A percentile compares a stretch with the other conserved stretches of the same genome.
phyloP scores from a whole-genome alignment of 2,329 filamentous ascomycete species.

The Chrysoporthe deuterocubensis region DNA sequence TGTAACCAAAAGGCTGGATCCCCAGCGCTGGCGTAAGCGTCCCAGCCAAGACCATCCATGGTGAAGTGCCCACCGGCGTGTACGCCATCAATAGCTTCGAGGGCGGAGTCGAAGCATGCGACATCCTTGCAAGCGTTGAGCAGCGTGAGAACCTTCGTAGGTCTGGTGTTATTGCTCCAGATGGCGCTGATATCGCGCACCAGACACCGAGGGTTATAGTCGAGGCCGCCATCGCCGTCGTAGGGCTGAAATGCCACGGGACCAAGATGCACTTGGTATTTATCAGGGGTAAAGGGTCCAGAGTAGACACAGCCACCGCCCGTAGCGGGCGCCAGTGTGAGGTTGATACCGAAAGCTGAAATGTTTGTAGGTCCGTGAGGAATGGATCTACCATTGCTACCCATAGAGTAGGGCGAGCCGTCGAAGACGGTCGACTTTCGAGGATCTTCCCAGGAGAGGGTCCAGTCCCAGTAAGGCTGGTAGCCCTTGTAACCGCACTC shows the following conservation, averaged over 20 bases:
- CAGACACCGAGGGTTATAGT: conserved; percentile 22
- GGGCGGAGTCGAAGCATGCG: conserved; percentile 17
- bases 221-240: conserved; percentile 28
- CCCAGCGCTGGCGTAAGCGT: conserved; percentile 13
- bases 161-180: neutral
- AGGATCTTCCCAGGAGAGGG: conserved; percentile 33
- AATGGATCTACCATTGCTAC: conserved; percentile 29
- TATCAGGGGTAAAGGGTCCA: neutral
- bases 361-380: conserved; percentile 36
- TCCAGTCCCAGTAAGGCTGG: conserved; percentile 30
- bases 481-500: conserved; percentile 42
- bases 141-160: neutral
- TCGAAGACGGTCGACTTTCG: neutral
- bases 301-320: neutral
- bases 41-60: conserved; percentile 14
- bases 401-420: neutral
- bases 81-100: conserved; percentile 12
- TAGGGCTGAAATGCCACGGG: conserved; percentile 27
- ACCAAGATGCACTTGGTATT: neutral
- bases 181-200: conserved; percentile 25
- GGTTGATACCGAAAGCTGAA: neutral
- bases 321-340: neutral
- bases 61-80: conserved; percentile 24
- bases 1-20: conserved; percentile 43
- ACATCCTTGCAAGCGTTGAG: conserved; percentile 26